phyloP scores from a whole-genome alignment of 306 rosid genomes.

The Cicer pinnatifidum region DNA sequence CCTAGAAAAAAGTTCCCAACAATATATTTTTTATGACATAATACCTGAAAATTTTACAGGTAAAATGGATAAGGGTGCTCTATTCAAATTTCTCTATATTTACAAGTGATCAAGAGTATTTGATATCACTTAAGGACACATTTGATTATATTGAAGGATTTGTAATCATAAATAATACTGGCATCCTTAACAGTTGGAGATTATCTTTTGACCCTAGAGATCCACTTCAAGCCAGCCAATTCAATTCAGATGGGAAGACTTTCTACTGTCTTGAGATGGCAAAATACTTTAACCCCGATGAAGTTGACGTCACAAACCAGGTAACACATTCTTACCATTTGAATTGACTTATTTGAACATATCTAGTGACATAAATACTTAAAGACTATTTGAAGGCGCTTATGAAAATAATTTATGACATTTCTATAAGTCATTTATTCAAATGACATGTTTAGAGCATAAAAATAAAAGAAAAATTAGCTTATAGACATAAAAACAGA shows the following conservation, averaged over 20 bases:
- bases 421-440: too few species aligned
- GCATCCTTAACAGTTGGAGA: constrained; percentile 84
- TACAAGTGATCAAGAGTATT: constrained; percentile 78
- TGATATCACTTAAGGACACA: constrained; percentile 69
- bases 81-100: constrained; percentile 81
- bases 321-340: constrained; percentile 44
- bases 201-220: constrained; percentile 79
- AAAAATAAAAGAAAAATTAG: too few species aligned
- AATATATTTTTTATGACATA: constrained; percentile 34
- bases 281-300: constrained; percentile 75
- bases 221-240: constrained; percentile 73
- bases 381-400: too few species aligned
- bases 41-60: constrained; percentile 56
- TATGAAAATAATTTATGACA: too few species aligned
- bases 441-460: too few species aligned
- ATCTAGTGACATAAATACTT: too few species aligned
- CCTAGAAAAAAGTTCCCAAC: constrained; percentile 1
- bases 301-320: constrained; percentile 58
- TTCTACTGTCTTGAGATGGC: constrained; percentile 89
- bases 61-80: constrained; percentile 91
- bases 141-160: constrained; percentile 94
- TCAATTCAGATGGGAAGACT: constrained; percentile 72
- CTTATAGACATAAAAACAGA: too few species aligned
- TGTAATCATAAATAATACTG: constrained; percentile 73
- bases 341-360: too few species aligned